These are phyloP conservation scores for Aspergillus homomorphus DNA, from an alignment of 495 filamentous ascomycete genomes.

Conservation along the genomic window DNA sequence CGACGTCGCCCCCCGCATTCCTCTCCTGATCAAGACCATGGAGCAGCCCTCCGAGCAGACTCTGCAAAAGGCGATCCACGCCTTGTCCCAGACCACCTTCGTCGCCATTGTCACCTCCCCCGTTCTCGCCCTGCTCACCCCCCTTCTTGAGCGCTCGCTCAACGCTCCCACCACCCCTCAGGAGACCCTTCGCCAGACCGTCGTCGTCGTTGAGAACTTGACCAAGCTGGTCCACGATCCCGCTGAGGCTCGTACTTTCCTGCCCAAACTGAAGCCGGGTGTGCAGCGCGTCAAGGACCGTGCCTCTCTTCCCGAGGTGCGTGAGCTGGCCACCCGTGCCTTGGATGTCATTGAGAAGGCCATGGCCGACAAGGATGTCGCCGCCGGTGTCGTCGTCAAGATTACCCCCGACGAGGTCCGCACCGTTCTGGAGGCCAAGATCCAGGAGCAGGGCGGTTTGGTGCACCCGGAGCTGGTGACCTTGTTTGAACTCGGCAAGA, in stretches of 20 bases:
- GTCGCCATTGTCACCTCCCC: slow-evolving; percentile 97
- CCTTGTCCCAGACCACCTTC: slow-evolving; percentile 97
- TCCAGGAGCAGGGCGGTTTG: slow-evolving; percentile 65
- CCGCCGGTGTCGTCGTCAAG: slow-evolving; percentile 59
- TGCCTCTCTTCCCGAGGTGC: slow-evolving; percentile 90
- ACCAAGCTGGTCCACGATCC: slow-evolving; percentile 99
- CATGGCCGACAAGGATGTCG: slow-evolving; percentile 66
- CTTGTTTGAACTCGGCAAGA: slow-evolving; percentile 63
- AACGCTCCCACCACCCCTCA: slow-evolving; percentile 88
- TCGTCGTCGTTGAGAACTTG: slow-evolving; percentile 97
- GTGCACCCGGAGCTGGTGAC: slow-evolving; percentile 56
- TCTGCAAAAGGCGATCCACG: slow-evolving; percentile 92
- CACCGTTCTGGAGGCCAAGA: slow-evolving; percentile 66
- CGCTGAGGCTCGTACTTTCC: slow-evolving; percentile 89
- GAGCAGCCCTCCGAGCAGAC: slow-evolving; percentile 87
- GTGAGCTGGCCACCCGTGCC: slow-evolving; percentile 81
- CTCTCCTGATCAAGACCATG: slow-evolving; percentile 91
- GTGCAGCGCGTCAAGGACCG: slow-evolving; percentile 82
- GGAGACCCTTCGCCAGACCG: slow-evolving; percentile 92
- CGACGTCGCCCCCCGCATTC: slow-evolving; percentile 90
- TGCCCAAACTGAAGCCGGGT: slow-evolving; percentile 93
- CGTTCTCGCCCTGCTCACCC: slow-evolving; percentile 93
- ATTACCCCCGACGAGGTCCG: slow-evolving; percentile 75
- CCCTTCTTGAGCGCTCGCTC: slow-evolving; percentile 87
- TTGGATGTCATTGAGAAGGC: slow-evolving; percentile 88